Evolutionary conservation across 2,329 filamentous ascomycete genomes (phyloP), one percentile per base, ranked within the genome.

Genomic region (Neobulgaria alba): DNA sequence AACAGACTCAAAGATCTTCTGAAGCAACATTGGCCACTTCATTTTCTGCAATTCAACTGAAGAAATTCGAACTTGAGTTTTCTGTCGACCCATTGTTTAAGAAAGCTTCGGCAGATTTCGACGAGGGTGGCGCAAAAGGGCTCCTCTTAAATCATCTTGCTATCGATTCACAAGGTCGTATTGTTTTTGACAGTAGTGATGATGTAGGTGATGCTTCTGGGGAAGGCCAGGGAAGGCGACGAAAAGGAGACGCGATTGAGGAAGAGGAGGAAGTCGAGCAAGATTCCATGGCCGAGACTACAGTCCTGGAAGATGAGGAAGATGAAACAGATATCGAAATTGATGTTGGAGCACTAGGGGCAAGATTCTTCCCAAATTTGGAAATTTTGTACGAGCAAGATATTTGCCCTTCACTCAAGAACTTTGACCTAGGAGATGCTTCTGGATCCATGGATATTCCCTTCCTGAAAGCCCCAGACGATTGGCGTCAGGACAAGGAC

Each of bases 1-100:
- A 36, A 16, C 51, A 76, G 72, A 68, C 75, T 43, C 77, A 84
- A 61, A 75, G 87, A 43, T 89, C 85, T 17, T 89, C 92, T 7
- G 92, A 98, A 65, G 82, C 86, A n/a, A 98, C 92, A 0, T 70
- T 98, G 4, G 92, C 85, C 3, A 81, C 85, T 0, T 92, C 86
- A 0, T 96, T 96, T 61, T 77, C 82, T 31, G 81, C 89, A 14
- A 61, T 98, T 40, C 87, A 95, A 60, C 71, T 96, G 54, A 98
- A 98, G 65, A 98, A 96, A 63, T 89, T 98, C 57, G 92, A 98
- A 55, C 73, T 96, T 33, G 92, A 98, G 57, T 95, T 98, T 51
- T 81, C 89, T 0, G 90, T 98, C 4, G 92, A 98, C 58, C 92
- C 92, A 2, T 67, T 98, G n/a, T 98, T 98, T 74, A 98, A 98